These are phyloP conservation scores for Sphaerosporella brunnea DNA, from an alignment of 495 filamentous ascomycete genomes.

Conservation along the genomic window DNA sequence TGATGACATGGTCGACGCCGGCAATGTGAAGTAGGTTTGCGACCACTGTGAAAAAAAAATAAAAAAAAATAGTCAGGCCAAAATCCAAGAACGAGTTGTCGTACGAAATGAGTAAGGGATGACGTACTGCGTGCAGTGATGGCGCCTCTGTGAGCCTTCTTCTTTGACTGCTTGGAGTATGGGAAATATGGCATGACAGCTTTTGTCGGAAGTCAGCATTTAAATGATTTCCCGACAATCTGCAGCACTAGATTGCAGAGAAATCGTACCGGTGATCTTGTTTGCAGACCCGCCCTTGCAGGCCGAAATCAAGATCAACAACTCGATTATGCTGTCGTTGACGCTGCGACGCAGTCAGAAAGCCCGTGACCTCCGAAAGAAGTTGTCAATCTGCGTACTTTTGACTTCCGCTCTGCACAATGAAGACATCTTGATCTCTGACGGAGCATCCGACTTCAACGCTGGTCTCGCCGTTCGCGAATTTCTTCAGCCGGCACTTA, in stretches of 20 bases:
- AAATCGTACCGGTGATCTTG: slow-evolving; percentile 72
- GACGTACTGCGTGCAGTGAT: slow-evolving; percentile 65
- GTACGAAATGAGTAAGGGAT: background rate
- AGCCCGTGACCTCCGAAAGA: slow-evolving; percentile 7
- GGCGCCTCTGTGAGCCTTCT: slow-evolving; percentile 90
- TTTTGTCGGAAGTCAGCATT: slow-evolving; percentile 29
- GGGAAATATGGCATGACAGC: slow-evolving; percentile 98
- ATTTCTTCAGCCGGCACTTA: slow-evolving; percentile 49
- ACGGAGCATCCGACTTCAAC: slow-evolving; percentile 87
- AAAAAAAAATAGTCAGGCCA: background rate
- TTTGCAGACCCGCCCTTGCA: slow-evolving; percentile 95
- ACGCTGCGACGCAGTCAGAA: slow-evolving; percentile 32
- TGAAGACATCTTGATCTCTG: slow-evolving; percentile 95
- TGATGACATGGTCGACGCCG: slow-evolving; percentile 92
- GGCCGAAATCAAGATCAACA: slow-evolving; percentile 95
- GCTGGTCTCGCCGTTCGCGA: slow-evolving; percentile 85
- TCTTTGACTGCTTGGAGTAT: slow-evolving; percentile 96
- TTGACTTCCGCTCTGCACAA: slow-evolving; percentile 88
- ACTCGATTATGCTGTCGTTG: slow-evolving; percentile 97
- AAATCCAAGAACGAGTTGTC: slow-evolving; percentile 2
- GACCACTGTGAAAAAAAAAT: slow-evolving; percentile 39
- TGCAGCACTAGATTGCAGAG: slow-evolving; percentile 1
- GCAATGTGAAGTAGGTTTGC: slow-evolving; percentile 86
- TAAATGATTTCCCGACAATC: background rate
- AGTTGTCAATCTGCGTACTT: slow-evolving; percentile 32